These are phyloP conservation scores for Pleochaeta shiraiana DNA, from an alignment of 2,329 filamentous ascomycete species.

Conservation along the genomic window DNA sequence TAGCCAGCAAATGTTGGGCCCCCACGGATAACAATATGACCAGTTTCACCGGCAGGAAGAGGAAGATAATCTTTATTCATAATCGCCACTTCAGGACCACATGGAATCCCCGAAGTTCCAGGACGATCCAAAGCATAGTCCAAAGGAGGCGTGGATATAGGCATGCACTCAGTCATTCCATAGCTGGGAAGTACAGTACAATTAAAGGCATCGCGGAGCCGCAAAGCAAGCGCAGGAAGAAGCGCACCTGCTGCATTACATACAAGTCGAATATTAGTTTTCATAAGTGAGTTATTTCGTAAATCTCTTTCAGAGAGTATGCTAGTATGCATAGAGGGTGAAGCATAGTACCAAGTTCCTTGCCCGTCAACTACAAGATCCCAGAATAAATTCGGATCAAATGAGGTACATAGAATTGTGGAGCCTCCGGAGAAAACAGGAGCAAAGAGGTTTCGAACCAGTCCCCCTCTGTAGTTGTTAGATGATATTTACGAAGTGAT, in stretches of 20 bases:
- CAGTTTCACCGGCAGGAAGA: slow-evolving; percentile 20
- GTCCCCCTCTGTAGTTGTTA: slow-evolving; percentile 20
- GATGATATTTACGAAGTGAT: no score
- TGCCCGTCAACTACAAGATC: slow-evolving; percentile 26
- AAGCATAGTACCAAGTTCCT: slow-evolving; percentile 36
- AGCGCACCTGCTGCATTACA: slow-evolving; percentile 33
- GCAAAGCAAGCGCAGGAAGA: slow-evolving; percentile 27
- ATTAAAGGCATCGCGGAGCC: slow-evolving; percentile 27
- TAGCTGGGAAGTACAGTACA: slow-evolving; percentile 33
- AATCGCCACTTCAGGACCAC: slow-evolving; percentile 29
- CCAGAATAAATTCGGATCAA: slow-evolving; percentile 34
- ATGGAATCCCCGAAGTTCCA: slow-evolving; percentile 30
- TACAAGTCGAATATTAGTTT: slow-evolving; percentile 27
- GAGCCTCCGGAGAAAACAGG: slow-evolving; percentile 31
- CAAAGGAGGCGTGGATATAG: slow-evolving; percentile 32
- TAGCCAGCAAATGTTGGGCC: slow-evolving; percentile 30
- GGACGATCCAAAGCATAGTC: slow-evolving; percentile 28
- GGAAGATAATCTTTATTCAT: slow-evolving; percentile 22
- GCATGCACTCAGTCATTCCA: slow-evolving; percentile 39
- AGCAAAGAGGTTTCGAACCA: slow-evolving; percentile 32
- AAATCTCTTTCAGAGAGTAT: slow-evolving; percentile 26
- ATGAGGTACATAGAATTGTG: slow-evolving; percentile 30
- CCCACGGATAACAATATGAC: slow-evolving; percentile 28
- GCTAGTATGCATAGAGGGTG: slow-evolving; percentile 32
- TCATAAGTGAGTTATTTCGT: slow-evolving; percentile 21